Base-by-base conservation (phyloP, 1,284 basidiomycete genomes). In the Heterobasidion occidentale region DNA sequence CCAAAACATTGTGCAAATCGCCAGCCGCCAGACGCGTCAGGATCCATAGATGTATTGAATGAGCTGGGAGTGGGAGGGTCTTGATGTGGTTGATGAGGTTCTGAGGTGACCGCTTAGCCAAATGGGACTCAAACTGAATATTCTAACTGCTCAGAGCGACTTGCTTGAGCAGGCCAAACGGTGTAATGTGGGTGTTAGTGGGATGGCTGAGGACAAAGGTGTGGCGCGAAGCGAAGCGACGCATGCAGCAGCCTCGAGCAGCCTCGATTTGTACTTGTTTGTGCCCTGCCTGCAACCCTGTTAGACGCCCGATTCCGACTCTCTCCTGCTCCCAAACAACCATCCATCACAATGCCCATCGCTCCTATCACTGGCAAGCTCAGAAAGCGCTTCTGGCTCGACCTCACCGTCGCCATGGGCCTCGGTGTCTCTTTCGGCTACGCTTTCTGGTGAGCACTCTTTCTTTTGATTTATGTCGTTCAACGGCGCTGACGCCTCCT, bases 1-100 rank as follows among this genome's bases (percentile, higher is more conserved):
- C 97, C 97, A 72, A 99, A 99, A 77, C 97, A 99, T 72, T 99
- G 97, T 55, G 97, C 97, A 74, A 99, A 99, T 67, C 95, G 88
- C 97, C 97, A 99, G 68, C 88, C 88, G 64, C 88, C 88, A 70
- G 88, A 89, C 67, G 89, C 83, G 77, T 95, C 93, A 68, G 86
- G 82, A 63, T 87, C 84, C 83, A 87, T 87, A 15, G 69, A 64
- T 70, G 48, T 52, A 61, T 53, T 53, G 48, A 56, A 34, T 46
- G 46, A 57, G 57, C 54, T 60, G 61, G 58, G 62, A 19, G 57
- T 38, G 54, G 54, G 56, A 27, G 36, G 44, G 36, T 9, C 12
- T 15, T 15, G n/a, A 54, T 53, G 55, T 35, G 46, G 57, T 20
- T 46, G 50, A 20, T n/a, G 49, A 27, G 4, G 19, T 51, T 15